These are phyloP conservation scores for Yamadazyma ubonensis DNA, from an alignment of 805 yeast species.

Conservation along the genomic window DNA sequence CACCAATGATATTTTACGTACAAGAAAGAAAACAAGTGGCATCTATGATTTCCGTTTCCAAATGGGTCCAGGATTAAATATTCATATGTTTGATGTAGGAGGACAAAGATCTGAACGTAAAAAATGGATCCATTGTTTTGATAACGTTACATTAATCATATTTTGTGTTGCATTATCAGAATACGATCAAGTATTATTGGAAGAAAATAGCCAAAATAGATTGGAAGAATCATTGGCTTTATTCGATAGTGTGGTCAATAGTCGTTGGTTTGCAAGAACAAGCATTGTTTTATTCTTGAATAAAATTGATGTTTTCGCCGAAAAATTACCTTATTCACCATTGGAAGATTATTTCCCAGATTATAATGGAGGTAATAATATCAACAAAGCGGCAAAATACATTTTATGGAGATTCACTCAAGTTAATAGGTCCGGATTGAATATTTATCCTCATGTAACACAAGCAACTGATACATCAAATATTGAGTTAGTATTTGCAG, in stretches of 20 bases:
- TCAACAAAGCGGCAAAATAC: slow-evolving; percentile 87
- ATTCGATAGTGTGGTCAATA: slow-evolving; percentile 87
- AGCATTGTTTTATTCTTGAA: slow-evolving; percentile 84
- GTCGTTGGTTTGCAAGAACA: slow-evolving; percentile 88
- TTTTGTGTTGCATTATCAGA: slow-evolving; percentile 91
- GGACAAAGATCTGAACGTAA: slow-evolving; percentile 95
- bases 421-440: slow-evolving; percentile 76
- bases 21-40: slow-evolving; percentile 91
- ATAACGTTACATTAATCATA: slow-evolving; percentile 83
- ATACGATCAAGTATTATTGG: slow-evolving; percentile 83
- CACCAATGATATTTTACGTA: slow-evolving; percentile 75
- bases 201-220: slow-evolving; percentile 72
- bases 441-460: slow-evolving; percentile 86
- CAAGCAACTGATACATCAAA: slow-evolving; percentile 94
- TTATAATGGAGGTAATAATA: slow-evolving; percentile 86
- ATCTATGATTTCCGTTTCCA: slow-evolving; percentile 79
- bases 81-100: slow-evolving; percentile 75
- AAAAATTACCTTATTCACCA: slow-evolving; percentile 78
- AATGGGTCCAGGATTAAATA: slow-evolving; percentile 53
- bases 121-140: slow-evolving; percentile 97
- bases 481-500: slow-evolving; percentile 81
- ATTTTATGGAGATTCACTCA: slow-evolving; percentile 88
- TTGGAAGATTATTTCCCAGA: slow-evolving; percentile 83
- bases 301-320: slow-evolving; percentile 87
- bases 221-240: slow-evolving; percentile 78